phyloP scores from a whole-genome alignment of 176 grass and related monocot species.

The Cenchrus americanus region DNA sequence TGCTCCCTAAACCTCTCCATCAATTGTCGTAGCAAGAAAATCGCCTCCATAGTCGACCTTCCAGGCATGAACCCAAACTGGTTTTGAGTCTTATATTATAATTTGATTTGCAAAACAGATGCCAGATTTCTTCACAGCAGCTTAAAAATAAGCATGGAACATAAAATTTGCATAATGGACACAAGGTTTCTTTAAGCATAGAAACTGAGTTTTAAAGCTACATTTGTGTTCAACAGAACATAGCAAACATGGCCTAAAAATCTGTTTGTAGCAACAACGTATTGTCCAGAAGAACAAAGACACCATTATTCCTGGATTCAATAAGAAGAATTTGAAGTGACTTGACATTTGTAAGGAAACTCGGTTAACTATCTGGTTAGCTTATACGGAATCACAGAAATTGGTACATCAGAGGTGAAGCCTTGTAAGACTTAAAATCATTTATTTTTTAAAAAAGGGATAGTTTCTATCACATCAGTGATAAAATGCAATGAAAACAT shows the following conservation, averaged over 20 bases:
- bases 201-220: background rate
- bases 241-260: background rate
- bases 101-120: too few species aligned
- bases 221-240: background rate
- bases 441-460: background rate
- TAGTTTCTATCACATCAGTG: background rate
- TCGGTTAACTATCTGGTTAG: background rate
- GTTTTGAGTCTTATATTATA: too few species aligned
- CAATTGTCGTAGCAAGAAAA: too few species aligned
- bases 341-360: background rate
- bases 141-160: background rate
- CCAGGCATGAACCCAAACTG: too few species aligned
- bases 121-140: too few species aligned
- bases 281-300: background rate
- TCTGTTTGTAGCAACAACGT: constrained; percentile 1
- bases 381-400: constrained; percentile 29
- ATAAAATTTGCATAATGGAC: background rate
- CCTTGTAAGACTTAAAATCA: constrained; percentile 1
- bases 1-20: too few species aligned
- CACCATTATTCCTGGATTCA: background rate
- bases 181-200: background rate
- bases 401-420: background rate
- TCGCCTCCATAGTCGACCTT: too few species aligned
- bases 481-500: background rate
- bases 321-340: background rate